These are phyloP conservation scores for Fimicolochytrium jonesii DNA, from an alignment of 192 early-diverging fungal species.

Conservation along the genomic window DNA sequence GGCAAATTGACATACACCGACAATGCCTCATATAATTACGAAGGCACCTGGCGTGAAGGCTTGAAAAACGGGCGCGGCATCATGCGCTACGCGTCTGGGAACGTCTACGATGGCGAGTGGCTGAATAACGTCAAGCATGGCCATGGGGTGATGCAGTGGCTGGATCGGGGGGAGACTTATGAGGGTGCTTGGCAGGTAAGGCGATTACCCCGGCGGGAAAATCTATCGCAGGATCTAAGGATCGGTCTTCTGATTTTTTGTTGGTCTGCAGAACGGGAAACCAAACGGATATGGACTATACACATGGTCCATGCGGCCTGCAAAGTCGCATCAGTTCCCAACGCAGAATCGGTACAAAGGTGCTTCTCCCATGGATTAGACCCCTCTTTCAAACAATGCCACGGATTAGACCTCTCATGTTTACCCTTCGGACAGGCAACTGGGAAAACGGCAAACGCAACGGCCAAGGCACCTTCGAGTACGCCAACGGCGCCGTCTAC, in stretches of 20 bases:
- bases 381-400: no score
- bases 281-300: conserved; percentile 47
- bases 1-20: conserved; percentile 32
- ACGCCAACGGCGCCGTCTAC: conserved; percentile 48
- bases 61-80: conserved; percentile 43
- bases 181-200: conserved; percentile 49
- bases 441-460: conserved; percentile 45
- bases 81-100: conserved; percentile 51
- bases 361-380: no score
- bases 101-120: conserved; percentile 54
- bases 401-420: not conserved
- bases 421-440: conserved; percentile 23
- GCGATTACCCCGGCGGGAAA: no score
- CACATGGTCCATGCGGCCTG: conserved; percentile 34
- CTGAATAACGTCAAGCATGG: conserved; percentile 43
- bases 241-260: no score
- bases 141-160: conserved; percentile 46
- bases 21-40: conserved; percentile 20
- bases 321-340: conserved; percentile 38
- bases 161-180: conserved; percentile 41
- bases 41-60: conserved; percentile 42
- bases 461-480: conserved; percentile 47
- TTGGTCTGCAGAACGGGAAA: conserved; percentile 34
- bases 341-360: conserved; percentile 45
- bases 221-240: no score